Evolutionary conservation across 2,329 filamentous ascomycete genomes (phyloP).

Genomic region (Ampelomyces quisqualis): DNA sequence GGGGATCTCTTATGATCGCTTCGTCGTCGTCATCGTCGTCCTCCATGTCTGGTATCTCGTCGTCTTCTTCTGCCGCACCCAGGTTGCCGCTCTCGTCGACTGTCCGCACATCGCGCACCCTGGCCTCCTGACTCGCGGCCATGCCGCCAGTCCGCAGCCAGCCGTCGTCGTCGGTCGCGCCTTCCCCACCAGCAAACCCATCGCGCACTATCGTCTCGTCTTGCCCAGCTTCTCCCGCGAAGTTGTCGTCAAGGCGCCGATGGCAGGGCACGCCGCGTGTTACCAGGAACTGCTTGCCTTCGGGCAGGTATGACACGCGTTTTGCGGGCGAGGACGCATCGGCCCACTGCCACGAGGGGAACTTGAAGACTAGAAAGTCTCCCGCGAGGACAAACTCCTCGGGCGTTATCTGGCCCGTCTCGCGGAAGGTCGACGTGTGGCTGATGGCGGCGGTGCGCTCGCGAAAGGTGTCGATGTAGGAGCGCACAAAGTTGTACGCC

Average conservation of each 20-base stretch:
- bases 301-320: slow-evolving; percentile 77
- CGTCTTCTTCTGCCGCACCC: slow-evolving; percentile 68
- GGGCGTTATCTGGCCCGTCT: slow-evolving; percentile 92
- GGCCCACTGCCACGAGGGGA: slow-evolving; percentile 96
- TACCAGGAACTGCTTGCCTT: slow-evolving; percentile 91
- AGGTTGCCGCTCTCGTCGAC: slow-evolving; percentile 88
- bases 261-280: slow-evolving; percentile 94
- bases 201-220: slow-evolving; percentile 85
- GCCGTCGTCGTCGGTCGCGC: slow-evolving; percentile 68
- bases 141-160: slow-evolving; percentile 88
- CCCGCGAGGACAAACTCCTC: slow-evolving; percentile 95
- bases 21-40: slow-evolving; percentile 93
- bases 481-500: slow-evolving; percentile 78
- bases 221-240: slow-evolving; percentile 81
- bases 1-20: slow-evolving; percentile 76
- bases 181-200: slow-evolving; percentile 59
- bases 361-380: slow-evolving; percentile 98
- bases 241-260: slow-evolving; percentile 86
- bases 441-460: slow-evolving; percentile 88
- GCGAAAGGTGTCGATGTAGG: slow-evolving; percentile 85
- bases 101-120: slow-evolving; percentile 78
- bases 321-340: slow-evolving; percentile 80
- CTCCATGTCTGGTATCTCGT: slow-evolving; percentile 97
- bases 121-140: slow-evolving; percentile 71
- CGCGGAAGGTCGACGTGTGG: slow-evolving; percentile 89